Conservation (phyloP, 805 yeast genomes). For the Zygoascus bituminiphila region DNA sequence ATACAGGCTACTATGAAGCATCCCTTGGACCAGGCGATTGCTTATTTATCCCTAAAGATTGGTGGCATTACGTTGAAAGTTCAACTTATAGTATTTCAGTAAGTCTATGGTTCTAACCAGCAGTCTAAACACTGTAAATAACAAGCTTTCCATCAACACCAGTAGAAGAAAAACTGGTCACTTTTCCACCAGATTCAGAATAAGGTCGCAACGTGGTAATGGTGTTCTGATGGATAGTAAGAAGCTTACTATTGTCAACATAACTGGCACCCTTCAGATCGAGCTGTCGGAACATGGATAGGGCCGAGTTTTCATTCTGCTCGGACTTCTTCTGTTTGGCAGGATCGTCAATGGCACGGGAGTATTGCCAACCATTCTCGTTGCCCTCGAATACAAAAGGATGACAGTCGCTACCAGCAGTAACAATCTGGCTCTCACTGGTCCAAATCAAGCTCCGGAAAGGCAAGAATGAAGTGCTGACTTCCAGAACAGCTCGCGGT, state of each 20-base stretch:
- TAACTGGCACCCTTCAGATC: constrained; percentile 81
- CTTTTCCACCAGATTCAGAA: constrained; percentile 37
- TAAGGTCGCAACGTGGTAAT: constrained; percentile 55
- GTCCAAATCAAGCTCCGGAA: constrained; percentile 69
- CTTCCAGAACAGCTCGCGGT: constrained; percentile 49
- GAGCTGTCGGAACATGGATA: constrained; percentile 90
- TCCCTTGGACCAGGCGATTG: constrained; percentile 23
- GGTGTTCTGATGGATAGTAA: constrained; percentile 86
- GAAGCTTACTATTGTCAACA: constrained; percentile 39
- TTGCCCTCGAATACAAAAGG: constrained; percentile 77
- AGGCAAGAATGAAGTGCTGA: constrained; percentile 67
- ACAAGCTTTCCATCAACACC: constrained; percentile 93
- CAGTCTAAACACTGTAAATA: constrained; percentile 46
- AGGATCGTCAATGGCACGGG: constrained; percentile 56
- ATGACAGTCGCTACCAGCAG: constrained; percentile 89
- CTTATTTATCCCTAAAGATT: constrained; percentile 21
- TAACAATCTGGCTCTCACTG: constrained; percentile 57
- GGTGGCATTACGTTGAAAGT: constrained; percentile 25
- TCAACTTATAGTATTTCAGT: constrained; percentile 17
- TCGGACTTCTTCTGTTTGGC: constrained; percentile 33
- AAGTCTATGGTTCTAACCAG: constrained; percentile 21
- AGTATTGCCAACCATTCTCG: constrained; percentile 50
- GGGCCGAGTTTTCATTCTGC: constrained; percentile 34
- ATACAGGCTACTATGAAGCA: constrained; percentile 19
- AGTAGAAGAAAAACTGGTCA: constrained; percentile 58